These are phyloP conservation scores for Boletales sp. DNA, from an alignment of 768 basidiomycete genomes.

Conservation along the genomic window DNA sequence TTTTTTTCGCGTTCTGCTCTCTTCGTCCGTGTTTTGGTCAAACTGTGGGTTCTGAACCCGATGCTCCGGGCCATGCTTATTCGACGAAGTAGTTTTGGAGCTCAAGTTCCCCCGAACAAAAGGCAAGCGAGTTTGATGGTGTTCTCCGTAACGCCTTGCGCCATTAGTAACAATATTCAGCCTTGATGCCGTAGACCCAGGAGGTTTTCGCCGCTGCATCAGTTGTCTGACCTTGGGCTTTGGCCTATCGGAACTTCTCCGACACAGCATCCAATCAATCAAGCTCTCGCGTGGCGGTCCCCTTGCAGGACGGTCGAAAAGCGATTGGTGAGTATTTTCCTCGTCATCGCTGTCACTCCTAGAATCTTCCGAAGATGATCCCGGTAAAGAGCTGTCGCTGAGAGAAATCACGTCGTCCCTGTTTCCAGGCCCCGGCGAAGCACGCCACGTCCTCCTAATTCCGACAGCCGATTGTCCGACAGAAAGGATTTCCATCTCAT, in stretches of 20 bases:
- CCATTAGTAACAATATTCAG: conserved; percentile 40
- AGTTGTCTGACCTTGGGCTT: conserved; percentile 15
- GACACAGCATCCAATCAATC: conserved; percentile 68
- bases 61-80: conserved; percentile 6
- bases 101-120: conserved; percentile 23
- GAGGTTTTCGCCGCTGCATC: conserved; percentile 9
- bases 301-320: conserved; percentile 23
- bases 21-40: conserved; percentile 3
- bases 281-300: conserved; percentile 38
- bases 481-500: conserved; percentile 7
- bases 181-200: conserved; percentile 9
- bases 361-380: conserved; percentile 13
- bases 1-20: conserved; percentile 16
- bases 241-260: conserved; percentile 20
- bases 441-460: conserved; percentile 20
- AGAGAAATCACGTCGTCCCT: conserved; percentile 21
- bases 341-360: conserved; percentile 24
- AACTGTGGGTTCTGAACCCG: conserved; percentile 5
- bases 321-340: conserved; percentile 33
- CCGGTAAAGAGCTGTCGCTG: conserved; percentile 12
- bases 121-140: conserved; percentile 39
- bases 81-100: conserved; percentile 5
- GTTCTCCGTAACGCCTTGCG: conserved; percentile 29
- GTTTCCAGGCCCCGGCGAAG: not conserved
- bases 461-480: conserved; percentile 14